Base-by-base conservation (phyloP, 2,329 filamentous ascomycete genomes). In the Blastomyces gilchristii region DNA sequence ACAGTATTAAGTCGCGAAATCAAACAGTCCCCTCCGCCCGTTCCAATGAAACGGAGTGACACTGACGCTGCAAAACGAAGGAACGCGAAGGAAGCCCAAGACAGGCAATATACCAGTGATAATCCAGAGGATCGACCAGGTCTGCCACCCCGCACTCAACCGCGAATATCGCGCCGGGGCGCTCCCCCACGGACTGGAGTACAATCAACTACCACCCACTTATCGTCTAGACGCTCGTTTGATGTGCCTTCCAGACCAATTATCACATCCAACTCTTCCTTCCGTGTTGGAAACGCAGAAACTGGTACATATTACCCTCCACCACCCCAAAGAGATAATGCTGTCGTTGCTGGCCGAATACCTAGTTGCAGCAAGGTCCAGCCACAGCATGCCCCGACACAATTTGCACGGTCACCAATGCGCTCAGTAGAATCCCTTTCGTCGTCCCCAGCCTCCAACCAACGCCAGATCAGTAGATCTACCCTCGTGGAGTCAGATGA, bases 401-500 rank as follows among this genome's bases (percentile, higher is more conserved):
- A 70, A 2, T 66, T 62, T 37, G 65, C 68, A 50, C 65, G 69
- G 7, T 70, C 74, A 56, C 69, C 70, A 4, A 72, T 73, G 8
- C 63, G 71, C 43, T 68, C 72, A 37, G 68, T 70, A 9, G 71
- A 75, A 16, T 66, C 62, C 2, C 68, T 69, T 45, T 60, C 60
- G 18, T 50, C 59, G 1, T 45, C 63, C 34, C 59, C 62, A 22
- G 39, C 43, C 9, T 54, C 62, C 25, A 61, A 57, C 28, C 62
- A 64, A 50, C 64, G 63, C 11, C 60, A 62, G 12, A 58, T 59
- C 4, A n/a, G 62, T 22, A 60, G 62, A 43, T n/a, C 60, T 12
- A 12, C 61, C 16, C 63, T 53, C 18, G 77, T 81, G 61, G 80
- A 82, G 58, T 82, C 81, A 7, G 81, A 83, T 64, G 82, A 83